These are phyloP conservation scores for Pythium angustatum DNA, from an alignment of 352 stramenopile genomes.

Conservation along the genomic window DNA sequence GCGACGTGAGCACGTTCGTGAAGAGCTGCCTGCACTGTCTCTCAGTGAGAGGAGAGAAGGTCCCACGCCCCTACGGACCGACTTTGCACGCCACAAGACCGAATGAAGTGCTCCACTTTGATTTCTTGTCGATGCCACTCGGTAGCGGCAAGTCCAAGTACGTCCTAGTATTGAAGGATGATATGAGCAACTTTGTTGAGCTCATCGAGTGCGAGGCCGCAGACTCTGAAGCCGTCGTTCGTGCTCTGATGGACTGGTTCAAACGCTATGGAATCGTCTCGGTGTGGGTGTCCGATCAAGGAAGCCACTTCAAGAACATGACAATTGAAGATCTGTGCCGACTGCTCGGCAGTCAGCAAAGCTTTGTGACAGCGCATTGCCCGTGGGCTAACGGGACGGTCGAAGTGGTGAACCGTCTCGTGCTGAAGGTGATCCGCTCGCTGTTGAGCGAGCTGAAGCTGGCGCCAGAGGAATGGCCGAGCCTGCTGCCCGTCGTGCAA, in stretches of 20 bases:
- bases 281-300: constrained; percentile 33
- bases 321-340: constrained; percentile 24
- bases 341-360: constrained; percentile 21
- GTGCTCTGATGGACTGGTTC: constrained; percentile 28
- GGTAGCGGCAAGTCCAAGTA: constrained; percentile 22
- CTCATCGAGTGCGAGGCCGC: constrained; percentile 22
- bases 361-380: constrained; percentile 36
- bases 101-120: constrained; percentile 43
- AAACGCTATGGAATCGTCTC: constrained; percentile 19
- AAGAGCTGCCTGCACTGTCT: constrained; percentile 29
- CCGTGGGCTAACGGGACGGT: constrained; percentile 46
- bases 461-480: constrained; percentile 9
- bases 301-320: constrained; percentile 40
- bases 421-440: constrained; percentile 15
- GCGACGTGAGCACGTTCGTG: constrained; percentile 27
- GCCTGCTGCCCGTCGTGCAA: constrained; percentile 27
- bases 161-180: constrained; percentile 35
- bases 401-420: constrained; percentile 31
- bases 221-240: background rate
- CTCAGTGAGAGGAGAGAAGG: constrained; percentile 7
- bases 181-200: constrained; percentile 33
- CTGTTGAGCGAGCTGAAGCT: constrained; percentile 30
- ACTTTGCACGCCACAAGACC: constrained; percentile 31
- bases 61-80: constrained; percentile 25
- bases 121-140: constrained; percentile 32